Conservation (phyloP, 306 rosid species). For the Lablab purpureus region DNA sequence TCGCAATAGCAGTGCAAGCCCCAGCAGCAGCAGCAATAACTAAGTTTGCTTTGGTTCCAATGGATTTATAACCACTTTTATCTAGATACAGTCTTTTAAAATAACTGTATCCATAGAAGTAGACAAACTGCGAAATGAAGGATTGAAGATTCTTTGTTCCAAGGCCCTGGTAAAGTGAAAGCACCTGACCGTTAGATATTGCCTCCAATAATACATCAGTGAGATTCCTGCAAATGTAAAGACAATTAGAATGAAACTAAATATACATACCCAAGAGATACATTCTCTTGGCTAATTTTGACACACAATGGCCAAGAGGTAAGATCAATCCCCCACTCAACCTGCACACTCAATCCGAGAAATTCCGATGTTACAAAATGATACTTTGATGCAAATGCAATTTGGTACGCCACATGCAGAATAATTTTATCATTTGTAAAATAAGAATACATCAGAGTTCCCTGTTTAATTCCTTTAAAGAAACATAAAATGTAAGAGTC, state of each 20-base stretch:
- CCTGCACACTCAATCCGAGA: constrained; percentile 4
- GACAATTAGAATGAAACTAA: constrained; percentile 38
- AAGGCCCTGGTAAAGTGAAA: constrained; percentile 95
- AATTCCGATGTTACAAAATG: constrained; percentile 18
- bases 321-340: constrained; percentile 33
- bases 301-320: not conserved
- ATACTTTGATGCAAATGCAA: constrained; percentile 9
- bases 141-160: constrained; percentile 95
- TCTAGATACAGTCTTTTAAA: constrained; percentile 84
- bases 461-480: constrained; percentile 15
- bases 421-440: constrained; percentile 14
- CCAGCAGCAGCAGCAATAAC: constrained; percentile 98
- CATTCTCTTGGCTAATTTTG: constrained; percentile 10
- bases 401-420: not conserved
- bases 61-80: constrained; percentile 77
- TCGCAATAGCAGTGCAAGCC: constrained; percentile 87
- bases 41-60: constrained; percentile 86
- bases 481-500: constrained; percentile 15
- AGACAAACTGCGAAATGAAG: constrained; percentile 88
- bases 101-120: constrained; percentile 97
- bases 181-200: constrained; percentile 70
- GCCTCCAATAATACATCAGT: constrained; percentile 96
- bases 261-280: constrained; percentile 19
- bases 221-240: constrained; percentile 71
- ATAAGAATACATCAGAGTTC: constrained; percentile 6